Evolutionary conservation across 805 yeast genomes (phyloP).

Genomic region (Metschnikowia chrysomelidarum): DNA sequence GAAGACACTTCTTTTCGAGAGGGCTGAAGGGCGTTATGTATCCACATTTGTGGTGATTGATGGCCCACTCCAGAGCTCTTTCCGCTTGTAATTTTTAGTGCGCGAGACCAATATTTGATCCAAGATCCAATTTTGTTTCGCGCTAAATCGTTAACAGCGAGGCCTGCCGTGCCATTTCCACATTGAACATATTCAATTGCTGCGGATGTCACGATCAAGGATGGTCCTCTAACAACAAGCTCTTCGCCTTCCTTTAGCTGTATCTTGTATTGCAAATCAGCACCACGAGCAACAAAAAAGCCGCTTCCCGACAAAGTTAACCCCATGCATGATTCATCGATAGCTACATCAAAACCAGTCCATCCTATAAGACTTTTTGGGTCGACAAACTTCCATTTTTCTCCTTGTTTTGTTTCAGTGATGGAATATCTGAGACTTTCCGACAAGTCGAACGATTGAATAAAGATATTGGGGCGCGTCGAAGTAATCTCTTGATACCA

Average conservation of each 20-base stretch:
- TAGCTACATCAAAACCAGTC: constrained; percentile 13
- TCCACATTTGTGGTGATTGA: too few species aligned
- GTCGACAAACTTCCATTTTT: constrained; percentile 9
- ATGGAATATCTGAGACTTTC: constrained; percentile 4
- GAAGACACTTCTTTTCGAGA: background rate
- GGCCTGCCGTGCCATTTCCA: too few species aligned
- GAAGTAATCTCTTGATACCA: constrained; percentile 15
- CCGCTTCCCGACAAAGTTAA: constrained; percentile 9
- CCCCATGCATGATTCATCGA: background rate
- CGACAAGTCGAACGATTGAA: constrained; percentile 9
- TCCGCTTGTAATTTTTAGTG: background rate
- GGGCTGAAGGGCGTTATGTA: too few species aligned
- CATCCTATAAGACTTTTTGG: constrained; percentile 11
- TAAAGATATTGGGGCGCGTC: constrained; percentile 9
- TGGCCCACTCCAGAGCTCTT: too few species aligned
- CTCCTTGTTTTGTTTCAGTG: constrained; percentile 5
- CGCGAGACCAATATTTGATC: too few species aligned
- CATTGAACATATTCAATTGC: background rate
- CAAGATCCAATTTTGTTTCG: too few species aligned
- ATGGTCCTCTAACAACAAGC: background rate
- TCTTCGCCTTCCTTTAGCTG: constrained; percentile 7
- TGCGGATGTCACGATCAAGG: constrained; percentile 6
- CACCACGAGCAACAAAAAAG: constrained; percentile 9
- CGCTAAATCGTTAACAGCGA: too few species aligned
- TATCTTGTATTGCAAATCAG: constrained; percentile 5